phyloP scores from a whole-genome alignment of 1,139 yeast genomes.

The Hyphopichia burtonii region DNA sequence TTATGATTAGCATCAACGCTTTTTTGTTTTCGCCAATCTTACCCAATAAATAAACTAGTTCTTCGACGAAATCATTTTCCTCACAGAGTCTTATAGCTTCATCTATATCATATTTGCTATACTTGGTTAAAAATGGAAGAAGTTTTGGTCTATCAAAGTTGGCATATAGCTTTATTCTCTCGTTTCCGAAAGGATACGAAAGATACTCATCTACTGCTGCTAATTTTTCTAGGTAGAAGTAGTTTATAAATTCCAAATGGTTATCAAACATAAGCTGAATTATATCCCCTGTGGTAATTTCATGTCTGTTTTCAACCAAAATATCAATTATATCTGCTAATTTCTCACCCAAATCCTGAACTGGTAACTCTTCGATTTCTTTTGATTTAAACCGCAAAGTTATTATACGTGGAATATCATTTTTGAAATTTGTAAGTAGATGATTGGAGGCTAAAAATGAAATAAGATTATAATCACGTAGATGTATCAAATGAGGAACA shows the following conservation, averaged over 20 bases:
- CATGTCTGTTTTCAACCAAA: constrained; percentile 65
- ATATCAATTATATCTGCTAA: constrained; percentile 50
- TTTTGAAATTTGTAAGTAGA: constrained; percentile 50
- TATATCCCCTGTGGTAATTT: constrained; percentile 53
- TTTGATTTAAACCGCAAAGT: constrained; percentile 37
- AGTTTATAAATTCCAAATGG: constrained; percentile 53
- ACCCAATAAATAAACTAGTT: constrained; percentile 78
- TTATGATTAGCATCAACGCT: constrained; percentile 75
- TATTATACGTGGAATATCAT: constrained; percentile 53
- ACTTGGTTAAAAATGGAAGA: constrained; percentile 45
- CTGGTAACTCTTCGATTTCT: constrained; percentile 36
- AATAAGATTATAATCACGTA: constrained; percentile 57
- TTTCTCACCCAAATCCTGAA: constrained; percentile 38
- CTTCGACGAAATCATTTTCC: constrained; percentile 51
- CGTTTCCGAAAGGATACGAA: constrained; percentile 60
- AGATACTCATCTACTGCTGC: constrained; percentile 53
- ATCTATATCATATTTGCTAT: constrained; percentile 65
- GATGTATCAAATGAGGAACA: constrained; percentile 55
- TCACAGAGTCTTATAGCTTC: constrained; percentile 67
- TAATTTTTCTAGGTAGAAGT: constrained; percentile 58
- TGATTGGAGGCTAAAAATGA: constrained; percentile 62
- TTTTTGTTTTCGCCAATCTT: constrained; percentile 76
- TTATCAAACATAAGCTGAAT: constrained; percentile 45
- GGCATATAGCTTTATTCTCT: constrained; percentile 63
- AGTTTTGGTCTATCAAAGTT: constrained; percentile 55